Conservation (phyloP, 805 yeast species). For the Lachancea sp. region DNA sequence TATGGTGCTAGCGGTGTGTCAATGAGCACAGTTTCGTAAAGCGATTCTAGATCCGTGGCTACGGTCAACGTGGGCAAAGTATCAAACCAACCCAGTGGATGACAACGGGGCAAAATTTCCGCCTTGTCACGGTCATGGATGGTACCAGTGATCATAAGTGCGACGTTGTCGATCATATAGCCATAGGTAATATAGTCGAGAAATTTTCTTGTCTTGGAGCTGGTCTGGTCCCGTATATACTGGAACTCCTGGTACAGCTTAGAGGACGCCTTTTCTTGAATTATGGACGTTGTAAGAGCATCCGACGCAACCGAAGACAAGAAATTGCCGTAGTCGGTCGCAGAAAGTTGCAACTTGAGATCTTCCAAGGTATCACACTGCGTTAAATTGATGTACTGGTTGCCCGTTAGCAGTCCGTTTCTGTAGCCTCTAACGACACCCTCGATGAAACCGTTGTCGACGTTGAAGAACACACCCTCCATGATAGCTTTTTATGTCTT, state of each 20-base stretch:
- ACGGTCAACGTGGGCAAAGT: slow-evolving; percentile 91
- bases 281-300: slow-evolving; percentile 77
- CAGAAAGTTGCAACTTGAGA: slow-evolving; percentile 84
- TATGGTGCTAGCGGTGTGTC: slow-evolving; percentile 98
- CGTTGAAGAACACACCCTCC: slow-evolving; percentile 93
- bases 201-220: slow-evolving; percentile 71
- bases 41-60: slow-evolving; percentile 90
- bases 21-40: slow-evolving; percentile 84
- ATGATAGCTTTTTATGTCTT: slow-evolving; percentile 32
- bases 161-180: slow-evolving; percentile 97
- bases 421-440: slow-evolving; percentile 93
- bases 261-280: slow-evolving; percentile 70
- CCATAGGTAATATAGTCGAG: slow-evolving; percentile 92
- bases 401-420: slow-evolving; percentile 65
- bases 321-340: slow-evolving; percentile 94
- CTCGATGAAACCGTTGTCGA: slow-evolving; percentile 86
- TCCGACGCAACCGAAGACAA: slow-evolving; percentile 69
- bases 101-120: slow-evolving; percentile 85
- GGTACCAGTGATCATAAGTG: slow-evolving; percentile 93
- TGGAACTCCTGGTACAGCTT: slow-evolving; percentile 79
- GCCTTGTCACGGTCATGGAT: slow-evolving; percentile 87
- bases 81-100: slow-evolving; percentile 98
- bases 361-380: slow-evolving; percentile 96
- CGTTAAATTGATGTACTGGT: slow-evolving; percentile 85
- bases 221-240: slow-evolving; percentile 77